A percentile compares a stretch with the other conserved stretches of the same genome.
phyloP scores from a whole-genome alignment of 129 eudicot genomes.

The Silybum marianum region DNA sequence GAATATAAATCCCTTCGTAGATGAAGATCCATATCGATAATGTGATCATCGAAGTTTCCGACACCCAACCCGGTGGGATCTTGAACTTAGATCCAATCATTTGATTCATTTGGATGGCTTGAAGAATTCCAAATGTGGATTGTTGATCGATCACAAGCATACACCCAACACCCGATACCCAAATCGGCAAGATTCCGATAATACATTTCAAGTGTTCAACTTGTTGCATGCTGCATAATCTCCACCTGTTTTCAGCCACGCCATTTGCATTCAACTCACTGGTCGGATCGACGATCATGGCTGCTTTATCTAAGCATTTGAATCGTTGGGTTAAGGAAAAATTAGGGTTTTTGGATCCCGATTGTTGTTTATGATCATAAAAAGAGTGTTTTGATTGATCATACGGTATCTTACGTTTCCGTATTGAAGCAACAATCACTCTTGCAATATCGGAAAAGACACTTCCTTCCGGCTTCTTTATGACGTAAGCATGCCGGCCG shows the following conservation, averaged over 20 bases:
- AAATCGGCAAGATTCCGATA: slow-evolving; percentile 55
- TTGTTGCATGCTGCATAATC: slow-evolving; percentile 54
- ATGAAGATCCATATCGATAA: slow-evolving; percentile 59
- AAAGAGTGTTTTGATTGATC: neutral
- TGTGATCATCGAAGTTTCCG: slow-evolving; percentile 52
- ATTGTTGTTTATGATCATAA: slow-evolving; percentile 34
- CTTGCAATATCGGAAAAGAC: slow-evolving; percentile 53
- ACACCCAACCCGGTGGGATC: slow-evolving; percentile 70
- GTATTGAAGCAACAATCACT: slow-evolving; percentile 52
- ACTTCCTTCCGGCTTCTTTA: slow-evolving; percentile 50
- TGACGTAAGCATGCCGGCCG: slow-evolving; percentile 53
- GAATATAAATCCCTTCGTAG: slow-evolving; percentile 54
- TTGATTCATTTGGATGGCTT: slow-evolving; percentile 56
- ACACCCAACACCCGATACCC: slow-evolving; percentile 59
- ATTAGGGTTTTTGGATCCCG: neutral
- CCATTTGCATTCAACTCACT: slow-evolving; percentile 45
- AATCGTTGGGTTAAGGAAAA: slow-evolving; percentile 30
- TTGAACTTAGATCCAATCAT: slow-evolving; percentile 42
- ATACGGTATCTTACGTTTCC: slow-evolving; percentile 43
- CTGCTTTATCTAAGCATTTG: slow-evolving; percentile 61
- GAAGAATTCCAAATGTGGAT: slow-evolving; percentile 60
- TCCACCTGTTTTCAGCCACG: slow-evolving; percentile 39
- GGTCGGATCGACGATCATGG: slow-evolving; percentile 41
- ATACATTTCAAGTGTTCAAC: slow-evolving; percentile 66
- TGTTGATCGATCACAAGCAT: slow-evolving; percentile 66